phyloP scores from a whole-genome alignment of 352 stramenopile genomes.

The Phytophthora pseudosyringae region DNA sequence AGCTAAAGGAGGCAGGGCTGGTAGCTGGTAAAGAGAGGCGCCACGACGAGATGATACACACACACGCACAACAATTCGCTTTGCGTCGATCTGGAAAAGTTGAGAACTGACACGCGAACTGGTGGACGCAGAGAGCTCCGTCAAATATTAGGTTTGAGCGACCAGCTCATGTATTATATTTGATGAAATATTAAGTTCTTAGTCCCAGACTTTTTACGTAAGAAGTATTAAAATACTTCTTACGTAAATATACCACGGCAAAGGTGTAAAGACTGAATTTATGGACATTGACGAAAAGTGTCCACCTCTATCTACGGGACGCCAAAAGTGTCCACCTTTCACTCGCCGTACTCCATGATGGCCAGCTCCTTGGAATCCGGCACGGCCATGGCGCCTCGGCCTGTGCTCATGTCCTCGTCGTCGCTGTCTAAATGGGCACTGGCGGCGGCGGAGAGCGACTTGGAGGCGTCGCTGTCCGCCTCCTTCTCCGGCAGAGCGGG shows the following conservation, averaged over 20 bases:
- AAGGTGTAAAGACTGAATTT: constrained; percentile 28
- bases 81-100: constrained; percentile 6
- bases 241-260: too few relatives aligned
- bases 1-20: constrained; percentile 42
- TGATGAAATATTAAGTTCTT: not conserved
- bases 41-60: constrained; percentile 1
- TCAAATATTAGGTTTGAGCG: too few relatives aligned
- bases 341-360: constrained; percentile 83
- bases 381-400: constrained; percentile 36
- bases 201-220: constrained; percentile 31
- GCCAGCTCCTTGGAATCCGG: constrained; percentile 71
- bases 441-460: constrained; percentile 29
- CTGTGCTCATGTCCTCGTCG: constrained; percentile 26
- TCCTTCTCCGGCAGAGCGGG: constrained; percentile 49
- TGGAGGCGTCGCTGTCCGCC: constrained; percentile 23
- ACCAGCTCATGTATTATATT: too few relatives aligned
- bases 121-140: too few relatives aligned
- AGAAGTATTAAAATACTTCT: not conserved
- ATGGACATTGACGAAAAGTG: constrained; percentile 12
- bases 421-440: constrained; percentile 50
- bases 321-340: constrained; percentile 13
- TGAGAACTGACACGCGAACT: constrained; percentile 19
- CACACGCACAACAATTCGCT: not conserved
- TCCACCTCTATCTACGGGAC: constrained; percentile 3
- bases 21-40: constrained; percentile 78